phyloP scores from a whole-genome alignment of 2,329 filamentous ascomycete genomes.

The Cladosporium phlei region DNA sequence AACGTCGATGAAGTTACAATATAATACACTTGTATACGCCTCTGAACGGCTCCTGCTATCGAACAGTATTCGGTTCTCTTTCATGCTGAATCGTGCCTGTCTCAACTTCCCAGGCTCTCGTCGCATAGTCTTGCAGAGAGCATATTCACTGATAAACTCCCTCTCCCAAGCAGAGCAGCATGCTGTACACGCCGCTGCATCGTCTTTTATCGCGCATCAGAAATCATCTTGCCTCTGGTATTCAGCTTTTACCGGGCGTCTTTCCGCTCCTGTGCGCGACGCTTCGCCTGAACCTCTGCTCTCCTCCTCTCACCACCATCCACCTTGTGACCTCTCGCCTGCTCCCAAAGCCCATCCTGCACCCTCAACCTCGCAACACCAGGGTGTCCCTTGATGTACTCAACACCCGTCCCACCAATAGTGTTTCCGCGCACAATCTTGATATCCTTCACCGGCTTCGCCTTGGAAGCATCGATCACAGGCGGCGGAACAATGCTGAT shows the following conservation, averaged over 20 bases:
- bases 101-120: too few species aligned
- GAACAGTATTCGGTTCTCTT: background rate
- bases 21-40: constrained; percentile 10
- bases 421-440: constrained; percentile 62
- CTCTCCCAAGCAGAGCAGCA: background rate
- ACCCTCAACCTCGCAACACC: constrained; percentile 64
- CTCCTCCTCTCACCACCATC: constrained; percentile 91
- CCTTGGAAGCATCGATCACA: constrained; percentile 24
- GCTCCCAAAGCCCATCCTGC: constrained; percentile 90
- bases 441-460: constrained; percentile 59
- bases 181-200: background rate
- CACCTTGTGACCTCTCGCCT: constrained; percentile 80
- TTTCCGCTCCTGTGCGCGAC: constrained; percentile 70
- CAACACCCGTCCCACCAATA: constrained; percentile 71
- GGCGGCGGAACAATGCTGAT: constrained; percentile 24
- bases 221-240: background rate
- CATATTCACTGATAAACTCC: background rate
- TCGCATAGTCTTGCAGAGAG: too few species aligned
- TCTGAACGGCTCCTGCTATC: background rate
- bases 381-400: constrained; percentile 58
- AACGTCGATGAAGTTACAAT: constrained; percentile 12
- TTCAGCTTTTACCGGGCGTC: constrained; percentile 31
- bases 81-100: background rate
- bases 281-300: constrained; percentile 83
- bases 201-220: background rate